Percentiles rank a stretch among this genome's conserved stretches.
Evolutionary conservation across 1,139 yeast species (phyloP).

Genomic region (Ogataea hybrid): DNA sequence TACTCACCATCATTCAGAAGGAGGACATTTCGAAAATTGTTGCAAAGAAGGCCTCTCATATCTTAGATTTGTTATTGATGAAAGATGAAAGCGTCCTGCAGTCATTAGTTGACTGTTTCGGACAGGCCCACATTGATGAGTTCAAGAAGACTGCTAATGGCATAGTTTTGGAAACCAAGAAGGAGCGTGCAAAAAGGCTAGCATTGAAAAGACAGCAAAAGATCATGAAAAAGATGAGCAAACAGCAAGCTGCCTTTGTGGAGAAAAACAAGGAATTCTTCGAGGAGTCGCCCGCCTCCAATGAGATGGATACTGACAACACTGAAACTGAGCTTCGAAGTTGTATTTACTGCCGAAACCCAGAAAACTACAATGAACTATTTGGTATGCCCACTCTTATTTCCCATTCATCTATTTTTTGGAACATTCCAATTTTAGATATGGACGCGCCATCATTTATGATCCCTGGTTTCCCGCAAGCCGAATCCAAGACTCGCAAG

Average conservation of each 20-base stretch:
- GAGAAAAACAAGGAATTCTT: conserved; percentile 39
- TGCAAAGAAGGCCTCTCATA: conserved; percentile 51
- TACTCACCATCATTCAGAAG: conserved; percentile 49
- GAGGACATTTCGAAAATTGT: conserved; percentile 46
- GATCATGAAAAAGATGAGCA: conserved; percentile 72
- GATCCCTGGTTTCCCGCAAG: conserved; percentile 21
- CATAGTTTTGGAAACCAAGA: conserved; percentile 55
- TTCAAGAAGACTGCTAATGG: conserved; percentile 57
- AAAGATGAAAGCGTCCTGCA: conserved; percentile 50
- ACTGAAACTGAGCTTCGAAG: conserved; percentile 31
- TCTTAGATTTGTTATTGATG: conserved; percentile 48
- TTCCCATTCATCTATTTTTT: conserved; percentile 40
- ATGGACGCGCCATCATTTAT: conserved; percentile 25
- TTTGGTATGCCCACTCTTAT: conserved; percentile 56
- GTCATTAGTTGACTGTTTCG: conserved; percentile 54
- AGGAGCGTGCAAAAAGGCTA: conserved; percentile 60
- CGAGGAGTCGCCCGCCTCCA: conserved; percentile 13
- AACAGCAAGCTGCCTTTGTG: conserved; percentile 73
- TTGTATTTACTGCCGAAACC: conserved; percentile 70
- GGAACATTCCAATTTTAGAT: conserved; percentile 44
- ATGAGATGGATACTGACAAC: conserved; percentile 27
- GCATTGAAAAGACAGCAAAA: conserved; percentile 75
- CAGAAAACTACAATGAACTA: conserved; percentile 41
- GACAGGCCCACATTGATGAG: conserved; percentile 48
- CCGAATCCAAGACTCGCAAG: conserved; percentile 11